A percentile compares a stretch with the other conserved stretches of the same genome.
Evolutionary conservation across 768 basidiomycete genomes (phyloP).

Genomic region (Mycena filopes): DNA sequence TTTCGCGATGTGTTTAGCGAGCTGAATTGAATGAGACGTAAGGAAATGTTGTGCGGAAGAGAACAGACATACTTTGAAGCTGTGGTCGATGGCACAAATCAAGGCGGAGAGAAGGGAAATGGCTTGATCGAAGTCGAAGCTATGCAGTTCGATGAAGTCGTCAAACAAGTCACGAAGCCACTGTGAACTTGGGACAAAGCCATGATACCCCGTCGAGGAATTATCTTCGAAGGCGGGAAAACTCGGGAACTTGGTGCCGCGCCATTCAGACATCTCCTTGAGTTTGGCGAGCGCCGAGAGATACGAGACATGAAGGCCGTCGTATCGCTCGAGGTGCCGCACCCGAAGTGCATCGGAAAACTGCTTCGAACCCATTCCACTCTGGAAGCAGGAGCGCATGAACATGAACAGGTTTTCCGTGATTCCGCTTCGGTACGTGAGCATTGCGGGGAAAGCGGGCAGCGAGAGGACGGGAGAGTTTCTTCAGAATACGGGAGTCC

Average conservation of each 20-base stretch:
- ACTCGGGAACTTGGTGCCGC: background rate
- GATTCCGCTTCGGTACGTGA: background rate
- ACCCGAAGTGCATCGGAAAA: conserved; percentile 39
- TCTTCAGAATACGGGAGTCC: background rate
- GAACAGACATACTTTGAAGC: background rate
- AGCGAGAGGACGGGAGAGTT: background rate
- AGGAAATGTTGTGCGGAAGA: background rate
- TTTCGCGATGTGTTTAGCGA: conserved; percentile 8
- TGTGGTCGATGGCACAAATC: background rate
- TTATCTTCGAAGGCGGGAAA: conserved; percentile 37
- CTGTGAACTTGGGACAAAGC: background rate
- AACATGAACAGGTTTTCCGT: background rate
- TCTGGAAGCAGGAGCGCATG: conserved; percentile 33
- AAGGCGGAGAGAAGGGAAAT: background rate
- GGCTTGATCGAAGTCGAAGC: background rate
- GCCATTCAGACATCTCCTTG: background rate
- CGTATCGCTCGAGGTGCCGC: conserved; percentile 34
- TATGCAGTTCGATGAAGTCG: background rate
- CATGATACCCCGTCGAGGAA: conserved; percentile 17
- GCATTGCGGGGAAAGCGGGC: background rate
- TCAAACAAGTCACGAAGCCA: conserved; percentile 8
- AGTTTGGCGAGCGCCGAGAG: background rate
- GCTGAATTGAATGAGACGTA: background rate
- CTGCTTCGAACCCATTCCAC: conserved; percentile 41
- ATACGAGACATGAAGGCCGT: conserved; percentile 37